Percentiles rank a stretch among this genome's conserved stretches.
phyloP scores from a whole-genome alignment of 1,284 basidiomycete genomes.

The Ganoderma sp. region DNA sequence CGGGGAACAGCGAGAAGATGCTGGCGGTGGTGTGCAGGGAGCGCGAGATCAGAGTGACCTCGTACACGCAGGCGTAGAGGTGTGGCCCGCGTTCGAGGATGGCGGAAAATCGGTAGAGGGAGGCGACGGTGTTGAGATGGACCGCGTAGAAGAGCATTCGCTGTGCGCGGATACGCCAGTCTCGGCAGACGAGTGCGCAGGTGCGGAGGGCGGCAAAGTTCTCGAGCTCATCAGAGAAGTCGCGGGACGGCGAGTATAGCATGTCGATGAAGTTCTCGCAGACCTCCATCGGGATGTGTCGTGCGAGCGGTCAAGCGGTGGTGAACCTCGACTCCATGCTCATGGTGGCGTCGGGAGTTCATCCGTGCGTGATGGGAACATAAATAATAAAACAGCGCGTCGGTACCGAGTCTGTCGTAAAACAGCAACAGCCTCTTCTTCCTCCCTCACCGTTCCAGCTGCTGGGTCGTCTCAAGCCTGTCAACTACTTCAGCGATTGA shows the following conservation, averaged over 20 bases:
- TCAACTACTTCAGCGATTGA: background rate
- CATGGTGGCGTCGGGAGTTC: background rate
- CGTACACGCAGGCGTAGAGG: background rate
- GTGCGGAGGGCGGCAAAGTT: background rate
- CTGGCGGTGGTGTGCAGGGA: background rate
- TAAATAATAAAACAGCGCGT: background rate
- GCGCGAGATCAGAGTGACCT: background rate
- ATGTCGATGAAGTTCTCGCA: conserved; percentile 42
- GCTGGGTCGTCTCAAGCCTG: background rate
- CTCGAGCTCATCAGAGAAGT: background rate
- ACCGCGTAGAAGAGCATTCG: background rate
- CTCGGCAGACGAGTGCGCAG: background rate
- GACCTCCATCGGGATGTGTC: background rate
- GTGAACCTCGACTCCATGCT: background rate
- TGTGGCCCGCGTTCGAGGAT: background rate
- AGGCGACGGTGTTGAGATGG: background rate
- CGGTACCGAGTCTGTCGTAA: background rate
- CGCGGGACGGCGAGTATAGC: background rate
- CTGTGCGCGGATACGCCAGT: background rate
- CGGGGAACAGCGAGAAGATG: background rate
- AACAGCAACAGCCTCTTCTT: background rate
- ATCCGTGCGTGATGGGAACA: background rate
- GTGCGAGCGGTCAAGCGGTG: background rate
- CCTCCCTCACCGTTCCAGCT: background rate
- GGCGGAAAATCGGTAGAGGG: background rate